Base-by-base conservation (phyloP, 2,329 filamentous ascomycete genomes). In the Xylaria sp. region DNA sequence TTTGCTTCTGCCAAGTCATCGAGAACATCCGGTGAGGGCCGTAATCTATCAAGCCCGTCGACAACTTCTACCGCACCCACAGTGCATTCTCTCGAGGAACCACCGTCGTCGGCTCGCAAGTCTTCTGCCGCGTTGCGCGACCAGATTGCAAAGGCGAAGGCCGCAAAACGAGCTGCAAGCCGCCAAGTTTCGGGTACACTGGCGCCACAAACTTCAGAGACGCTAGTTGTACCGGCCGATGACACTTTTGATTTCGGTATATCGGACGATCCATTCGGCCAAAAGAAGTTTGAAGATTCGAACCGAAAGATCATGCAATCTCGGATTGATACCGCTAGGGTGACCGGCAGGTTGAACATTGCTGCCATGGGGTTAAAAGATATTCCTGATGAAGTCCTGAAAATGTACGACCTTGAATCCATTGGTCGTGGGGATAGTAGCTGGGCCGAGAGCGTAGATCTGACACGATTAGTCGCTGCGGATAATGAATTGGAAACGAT, bases 361-460 rank as follows among this genome's bases (percentile, higher is more conserved):
- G 91, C 94, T 0, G 94, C 92, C 0, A 87, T 98, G 85, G 89
- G 90, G 0, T 81, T 99, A 48, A 92, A 90, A 70, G 86, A 91
- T 66, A 92, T 99, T 3, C 96, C 96, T 0, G 81, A 88, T 1
- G 93, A 97, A 76, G 92, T 98, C 0, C 83, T 97, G 81, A 89
- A 90, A 64, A 98, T 98, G 94, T 98, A 98, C 78, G 92, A 94
- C 74, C 84, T 93, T 20, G 90, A 94, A 63, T 86, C 88, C 1
- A 86, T 90, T 65, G 88, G 91, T 46, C 85, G 84, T 13, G 83
- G 87, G 25, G 89, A 87, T 44, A 87, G 90, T 12, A 89, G 91
- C 41, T 98, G 96, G 96, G 94, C 94, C 1, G 95, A 98, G 80
- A 91, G 92, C 68, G 93, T 98, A 12, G 95, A 98, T 77, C 82